Base-by-base conservation (phyloP, 139 green algal species). In the Chlorella sp. region DNA sequence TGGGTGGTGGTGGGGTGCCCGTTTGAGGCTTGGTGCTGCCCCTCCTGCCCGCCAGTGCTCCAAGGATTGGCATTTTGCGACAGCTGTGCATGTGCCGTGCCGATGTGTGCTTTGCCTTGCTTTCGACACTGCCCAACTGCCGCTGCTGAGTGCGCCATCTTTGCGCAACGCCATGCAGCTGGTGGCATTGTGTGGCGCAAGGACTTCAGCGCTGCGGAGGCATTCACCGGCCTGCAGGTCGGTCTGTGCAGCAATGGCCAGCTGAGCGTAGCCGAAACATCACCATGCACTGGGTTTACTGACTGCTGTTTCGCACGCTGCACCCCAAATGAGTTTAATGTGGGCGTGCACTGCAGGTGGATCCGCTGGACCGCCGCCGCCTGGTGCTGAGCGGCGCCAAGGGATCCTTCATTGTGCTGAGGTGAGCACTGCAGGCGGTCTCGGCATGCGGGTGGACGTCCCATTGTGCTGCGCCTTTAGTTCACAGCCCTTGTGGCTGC, bases 301-400 rank as follows among this genome's bases (percentile, higher is more conserved):
- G 8, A 3, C 56, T 65, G 9, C 56, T n/a, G 56, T 65, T 28
- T 5, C 56, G 3, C 56, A 3, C 16, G 9, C 3, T 3, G 9
- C 13, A 19, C 26, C 11, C 56, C 56, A 65, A 24, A 14, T 20
- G 56, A 9, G 13, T 5, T 65, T 14, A 16, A 24, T 65, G 7
- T 20, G 22, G 56, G 34, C 9, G 19, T 30, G 79, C 73, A 62
- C 64, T 96, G 30, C 58, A 73, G 54, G 87, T 91, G 32, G 90
- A 96, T 84, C 92, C 94, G 1, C 76, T 90, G 56, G 93, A 97
- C 90, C 75, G 85, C 48, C 86, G 91, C 22, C 86, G 88, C 44
- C 73, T 97, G 68, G 89, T 86, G 56, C 74, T 96, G 30, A 90
- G 85, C 79, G 91, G 93, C 62, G 56, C 76, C 19, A 77, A 82